Evolutionary conservation across 2,329 filamentous ascomycete genomes (phyloP).

Genomic region (Exophiala oligosperma): DNA sequence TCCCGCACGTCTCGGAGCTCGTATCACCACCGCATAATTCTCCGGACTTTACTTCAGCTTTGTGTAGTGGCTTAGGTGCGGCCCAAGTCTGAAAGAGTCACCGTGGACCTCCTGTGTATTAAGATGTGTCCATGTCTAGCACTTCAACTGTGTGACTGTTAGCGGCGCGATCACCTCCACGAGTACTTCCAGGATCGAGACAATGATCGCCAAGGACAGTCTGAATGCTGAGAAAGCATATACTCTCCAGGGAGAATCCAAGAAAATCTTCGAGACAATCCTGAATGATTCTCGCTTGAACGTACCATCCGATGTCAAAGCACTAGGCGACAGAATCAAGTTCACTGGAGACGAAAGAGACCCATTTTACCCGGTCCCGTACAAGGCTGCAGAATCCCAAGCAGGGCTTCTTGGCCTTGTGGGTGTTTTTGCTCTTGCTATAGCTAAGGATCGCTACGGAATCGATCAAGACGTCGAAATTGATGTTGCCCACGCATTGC

Average conservation of each 20-base stretch:
- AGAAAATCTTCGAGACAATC: background rate
- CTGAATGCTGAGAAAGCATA: background rate
- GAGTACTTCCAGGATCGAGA: too few species aligned
- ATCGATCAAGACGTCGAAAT: conserved; percentile 5
- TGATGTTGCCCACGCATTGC: conserved; percentile 9
- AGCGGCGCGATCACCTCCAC: too few species aligned
- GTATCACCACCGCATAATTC: too few species aligned
- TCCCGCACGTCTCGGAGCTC: too few species aligned
- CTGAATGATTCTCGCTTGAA: conserved; percentile 1
- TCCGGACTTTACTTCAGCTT: too few species aligned
- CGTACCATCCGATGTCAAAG: conserved; percentile 33
- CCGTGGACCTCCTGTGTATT: too few species aligned
- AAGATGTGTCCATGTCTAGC: too few species aligned
- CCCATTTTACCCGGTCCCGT: conserved; percentile 46
- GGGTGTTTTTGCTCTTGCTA: conserved; percentile 59
- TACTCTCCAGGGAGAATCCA: background rate
- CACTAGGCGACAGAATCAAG: conserved; percentile 36
- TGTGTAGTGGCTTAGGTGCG: too few species aligned
- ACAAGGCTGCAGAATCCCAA: conserved; percentile 55
- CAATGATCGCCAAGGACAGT: too few species aligned
- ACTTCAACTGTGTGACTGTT: too few species aligned
- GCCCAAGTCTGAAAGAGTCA: too few species aligned
- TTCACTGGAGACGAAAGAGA: conserved; percentile 40
- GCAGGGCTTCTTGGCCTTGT: conserved; percentile 61
- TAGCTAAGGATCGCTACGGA: conserved; percentile 57